phyloP scores from a whole-genome alignment of 2,329 filamentous ascomycete genomes.

The Dothideomycetes sp. region DNA sequence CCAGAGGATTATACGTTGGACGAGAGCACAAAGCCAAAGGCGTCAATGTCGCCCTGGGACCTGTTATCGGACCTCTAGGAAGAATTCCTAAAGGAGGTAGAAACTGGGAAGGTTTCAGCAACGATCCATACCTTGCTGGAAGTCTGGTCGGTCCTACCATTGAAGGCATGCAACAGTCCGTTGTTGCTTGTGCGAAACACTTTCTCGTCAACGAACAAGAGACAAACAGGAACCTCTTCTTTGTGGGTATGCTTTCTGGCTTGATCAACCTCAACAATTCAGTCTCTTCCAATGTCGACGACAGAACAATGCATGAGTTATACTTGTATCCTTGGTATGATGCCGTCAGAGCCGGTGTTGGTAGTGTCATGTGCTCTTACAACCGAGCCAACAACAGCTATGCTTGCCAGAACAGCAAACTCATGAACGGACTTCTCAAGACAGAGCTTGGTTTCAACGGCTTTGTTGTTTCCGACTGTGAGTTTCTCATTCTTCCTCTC shows the following conservation, averaged over 20 bases:
- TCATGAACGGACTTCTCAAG: conserved; percentile 56
- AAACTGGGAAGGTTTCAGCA: conserved; percentile 24
- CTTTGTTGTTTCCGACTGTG: conserved; percentile 19
- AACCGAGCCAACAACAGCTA: conserved; percentile 63
- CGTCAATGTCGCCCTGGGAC: conserved; percentile 24
- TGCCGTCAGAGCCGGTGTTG: conserved; percentile 56
- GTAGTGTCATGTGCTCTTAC: conserved; percentile 63
- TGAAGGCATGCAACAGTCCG: conserved; percentile 25
- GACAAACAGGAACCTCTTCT: conserved; percentile 19
- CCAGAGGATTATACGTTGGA: conserved; percentile 27
- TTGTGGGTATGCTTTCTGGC: conserved; percentile 16
- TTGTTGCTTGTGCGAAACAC: conserved; percentile 32
- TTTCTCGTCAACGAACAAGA: conserved; percentile 26
- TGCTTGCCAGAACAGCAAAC: conserved; percentile 53
- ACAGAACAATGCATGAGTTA: conserved; percentile 20
- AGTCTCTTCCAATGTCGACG: conserved; percentile 39
- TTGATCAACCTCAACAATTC: conserved; percentile 20
- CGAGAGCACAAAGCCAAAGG: conserved; percentile 27
- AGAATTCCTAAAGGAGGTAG: conserved; percentile 24
- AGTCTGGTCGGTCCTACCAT: conserved; percentile 23
- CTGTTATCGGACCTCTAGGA: conserved; percentile 26
- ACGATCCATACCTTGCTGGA: conserved; percentile 25
- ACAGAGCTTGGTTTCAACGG: conserved; percentile 41
- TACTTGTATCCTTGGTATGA: conserved; percentile 53
- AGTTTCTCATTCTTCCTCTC: neutral